Percentiles rank a stretch among this genome's conserved stretches.
Evolutionary conservation across 2,329 filamentous ascomycete genomes (phyloP).

Genomic region (Colletotrichum shisoi): DNA sequence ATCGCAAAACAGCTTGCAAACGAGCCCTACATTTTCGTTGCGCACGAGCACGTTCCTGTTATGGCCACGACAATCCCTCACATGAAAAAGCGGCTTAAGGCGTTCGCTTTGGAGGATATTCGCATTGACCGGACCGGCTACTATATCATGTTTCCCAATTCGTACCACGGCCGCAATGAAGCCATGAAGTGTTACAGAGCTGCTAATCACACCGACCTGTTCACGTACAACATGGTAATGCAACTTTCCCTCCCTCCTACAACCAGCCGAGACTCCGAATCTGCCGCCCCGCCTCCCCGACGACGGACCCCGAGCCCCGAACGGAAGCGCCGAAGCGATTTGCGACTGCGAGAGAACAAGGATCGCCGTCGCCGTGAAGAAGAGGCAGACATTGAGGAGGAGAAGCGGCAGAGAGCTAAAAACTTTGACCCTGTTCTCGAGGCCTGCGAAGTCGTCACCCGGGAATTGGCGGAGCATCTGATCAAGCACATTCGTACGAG

Average conservation of each 20-base stretch:
- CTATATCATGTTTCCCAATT: constrained; percentile 88
- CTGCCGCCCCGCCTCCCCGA: constrained; percentile 41
- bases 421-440: constrained; percentile 90
- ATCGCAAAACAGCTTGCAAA: constrained; percentile 75
- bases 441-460: constrained; percentile 78
- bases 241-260: constrained; percentile 65
- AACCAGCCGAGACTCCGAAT: constrained; percentile 32
- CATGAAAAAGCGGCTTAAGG: constrained; percentile 86
- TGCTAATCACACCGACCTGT: constrained; percentile 83
- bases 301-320: constrained; percentile 51
- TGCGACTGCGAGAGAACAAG: constrained; percentile 69
- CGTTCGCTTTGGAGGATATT: constrained; percentile 81
- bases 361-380: constrained; percentile 74
- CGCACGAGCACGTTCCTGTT: constrained; percentile 86
- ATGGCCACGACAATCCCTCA: constrained; percentile 86
- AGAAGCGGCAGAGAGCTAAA: constrained; percentile 85
- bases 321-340: constrained; percentile 50
- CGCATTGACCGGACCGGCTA: constrained; percentile 86
- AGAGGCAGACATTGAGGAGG: constrained; percentile 83
- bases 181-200: constrained; percentile 80
- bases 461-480: constrained; percentile 85
- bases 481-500: constrained; percentile 88
- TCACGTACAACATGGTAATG: constrained; percentile 93
- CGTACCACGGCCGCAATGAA: constrained; percentile 77
- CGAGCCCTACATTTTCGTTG: constrained; percentile 89